Conservation (phyloP, 2,329 filamentous ascomycete genomes). For the Fusarium sp. region DNA sequence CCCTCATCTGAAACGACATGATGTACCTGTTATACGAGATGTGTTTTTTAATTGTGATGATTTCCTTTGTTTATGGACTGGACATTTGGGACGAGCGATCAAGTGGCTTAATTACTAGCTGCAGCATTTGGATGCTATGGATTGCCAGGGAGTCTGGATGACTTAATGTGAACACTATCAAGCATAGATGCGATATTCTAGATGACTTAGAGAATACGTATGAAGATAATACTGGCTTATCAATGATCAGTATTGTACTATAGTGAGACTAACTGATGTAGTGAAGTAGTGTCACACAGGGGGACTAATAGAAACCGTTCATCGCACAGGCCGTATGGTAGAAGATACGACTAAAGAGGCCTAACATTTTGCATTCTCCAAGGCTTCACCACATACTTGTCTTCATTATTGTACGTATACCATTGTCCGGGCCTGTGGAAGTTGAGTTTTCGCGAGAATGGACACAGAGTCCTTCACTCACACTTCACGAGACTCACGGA, state of each 20-base stretch:
- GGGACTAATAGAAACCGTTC: no score
- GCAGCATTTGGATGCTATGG: constrained; percentile 20
- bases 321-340: no score
- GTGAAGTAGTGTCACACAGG: neutral
- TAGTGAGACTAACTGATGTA: neutral
- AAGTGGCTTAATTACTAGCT: constrained; percentile 24
- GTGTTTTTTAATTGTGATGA: neutral
- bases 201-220: constrained; percentile 43
- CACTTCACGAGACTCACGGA: no score
- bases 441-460: no score
- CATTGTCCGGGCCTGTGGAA: no score
- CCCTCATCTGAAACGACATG: constrained; percentile 24
- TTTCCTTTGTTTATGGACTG: neutral
- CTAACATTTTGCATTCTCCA: no score
- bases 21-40: constrained; percentile 6
- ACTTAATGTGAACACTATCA: neutral
- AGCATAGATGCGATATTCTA: constrained; percentile 42
- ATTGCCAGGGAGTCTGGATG: constrained; percentile 16
- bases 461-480: no score
- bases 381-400: no score
- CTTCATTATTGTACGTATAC: no score
- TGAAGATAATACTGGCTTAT: constrained; percentile 3
- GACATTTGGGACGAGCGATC: neutral
- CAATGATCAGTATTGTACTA: neutral
- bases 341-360: no score